phyloP scores from a whole-genome alignment of 768 basidiomycete species.

The Phylloporus sp. region DNA sequence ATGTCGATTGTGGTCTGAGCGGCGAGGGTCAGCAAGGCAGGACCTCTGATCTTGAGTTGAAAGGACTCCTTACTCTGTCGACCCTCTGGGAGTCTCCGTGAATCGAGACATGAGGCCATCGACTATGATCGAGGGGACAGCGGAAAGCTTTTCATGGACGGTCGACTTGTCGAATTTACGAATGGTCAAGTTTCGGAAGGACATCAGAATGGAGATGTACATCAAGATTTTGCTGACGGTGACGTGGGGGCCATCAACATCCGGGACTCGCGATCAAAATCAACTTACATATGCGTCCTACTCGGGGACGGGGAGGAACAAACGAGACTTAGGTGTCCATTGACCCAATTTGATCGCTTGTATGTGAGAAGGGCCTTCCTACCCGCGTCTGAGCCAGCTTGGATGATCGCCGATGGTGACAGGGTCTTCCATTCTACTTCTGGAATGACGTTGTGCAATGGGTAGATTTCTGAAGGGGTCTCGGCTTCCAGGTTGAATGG shows the following conservation, averaged over 20 bases:
- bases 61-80: conserved; percentile 46
- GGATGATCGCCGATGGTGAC: conserved; percentile 49
- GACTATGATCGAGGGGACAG: conserved; percentile 58
- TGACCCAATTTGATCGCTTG: conserved; percentile 64
- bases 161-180: conserved; percentile 45
- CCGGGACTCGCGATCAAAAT: not conserved
- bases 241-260: not conserved
- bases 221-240: conserved; percentile 60
- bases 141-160: conserved; percentile 51
- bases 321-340: conserved; percentile 49
- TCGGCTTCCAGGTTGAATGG: conserved; percentile 61
- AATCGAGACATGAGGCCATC: conserved; percentile 77
- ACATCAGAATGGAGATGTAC: conserved; percentile 80
- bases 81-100: conserved; percentile 67
- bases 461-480: conserved; percentile 69
- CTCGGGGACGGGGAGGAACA: conserved; percentile 44
- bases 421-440: conserved; percentile 77
- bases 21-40: not conserved
- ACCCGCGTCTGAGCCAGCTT: conserved; percentile 44
- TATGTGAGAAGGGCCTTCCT: conserved; percentile 56
- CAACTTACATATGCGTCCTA: conserved; percentile 56
- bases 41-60: too few relatives aligned
- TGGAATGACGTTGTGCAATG: conserved; percentile 70
- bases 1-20: conserved; percentile 49
- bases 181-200: conserved; percentile 49